These are phyloP conservation scores for Hypoxylon crocopeplum DNA, from an alignment of 495 filamentous ascomycete species.

Conservation along the genomic window DNA sequence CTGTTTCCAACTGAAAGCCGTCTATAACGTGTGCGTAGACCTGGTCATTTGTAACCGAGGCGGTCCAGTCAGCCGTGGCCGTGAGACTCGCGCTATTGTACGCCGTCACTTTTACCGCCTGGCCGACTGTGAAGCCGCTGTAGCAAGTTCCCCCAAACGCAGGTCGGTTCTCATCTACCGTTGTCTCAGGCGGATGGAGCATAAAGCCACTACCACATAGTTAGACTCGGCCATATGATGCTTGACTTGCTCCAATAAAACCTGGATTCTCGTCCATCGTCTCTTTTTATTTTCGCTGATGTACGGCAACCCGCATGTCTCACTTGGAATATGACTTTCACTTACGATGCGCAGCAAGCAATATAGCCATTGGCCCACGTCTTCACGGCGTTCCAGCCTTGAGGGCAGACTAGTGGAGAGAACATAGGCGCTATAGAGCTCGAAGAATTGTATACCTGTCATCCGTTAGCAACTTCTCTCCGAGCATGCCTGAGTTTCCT, in stretches of 20 bases:
- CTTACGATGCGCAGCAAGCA: slow-evolving; percentile 37
- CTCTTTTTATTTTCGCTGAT: neutral
- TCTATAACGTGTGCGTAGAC: slow-evolving; percentile 33
- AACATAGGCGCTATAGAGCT: slow-evolving; percentile 31
- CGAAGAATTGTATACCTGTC: slow-evolving; percentile 12
- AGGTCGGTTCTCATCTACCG: slow-evolving; percentile 25
- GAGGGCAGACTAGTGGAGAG: slow-evolving; percentile 27
- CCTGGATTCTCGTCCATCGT: neutral
- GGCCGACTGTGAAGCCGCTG: slow-evolving; percentile 17
- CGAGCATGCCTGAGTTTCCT: neutral
- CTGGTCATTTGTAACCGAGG: slow-evolving; percentile 24
- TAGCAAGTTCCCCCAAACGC: slow-evolving; percentile 34
- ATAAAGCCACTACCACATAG: slow-evolving; percentile 22
- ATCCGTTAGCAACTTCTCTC: slow-evolving; percentile 2
- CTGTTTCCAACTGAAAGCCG: slow-evolving; percentile 10
- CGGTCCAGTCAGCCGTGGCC: slow-evolving; percentile 15
- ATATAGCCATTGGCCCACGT: slow-evolving; percentile 30
- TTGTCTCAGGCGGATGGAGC: slow-evolving; percentile 13
- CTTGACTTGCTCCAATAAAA: neutral
- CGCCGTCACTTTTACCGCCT: slow-evolving; percentile 22
- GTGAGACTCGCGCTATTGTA: slow-evolving; percentile 26
- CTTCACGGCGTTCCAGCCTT: slow-evolving; percentile 20
- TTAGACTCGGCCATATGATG: slow-evolving; percentile 7
- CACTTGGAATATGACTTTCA: neutral
- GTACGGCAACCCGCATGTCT: neutral